Evolutionary conservation across 306 rosid genomes (phyloP).

Genomic region (Parietaria judaica): DNA sequence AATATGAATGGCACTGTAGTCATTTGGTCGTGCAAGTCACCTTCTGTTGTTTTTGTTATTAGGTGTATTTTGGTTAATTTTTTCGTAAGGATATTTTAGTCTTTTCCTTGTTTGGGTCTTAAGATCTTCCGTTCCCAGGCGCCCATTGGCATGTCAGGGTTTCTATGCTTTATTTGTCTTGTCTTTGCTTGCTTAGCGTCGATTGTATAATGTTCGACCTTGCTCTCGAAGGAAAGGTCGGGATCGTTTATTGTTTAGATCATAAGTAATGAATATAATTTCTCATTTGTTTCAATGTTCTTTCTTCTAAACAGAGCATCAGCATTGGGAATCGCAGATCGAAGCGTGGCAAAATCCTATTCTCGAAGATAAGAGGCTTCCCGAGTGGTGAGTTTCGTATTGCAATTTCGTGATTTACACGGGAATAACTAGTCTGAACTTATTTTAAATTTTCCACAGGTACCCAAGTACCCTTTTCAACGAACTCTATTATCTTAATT

Average conservation of each 20-base stretch:
- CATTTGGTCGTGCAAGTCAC: no score
- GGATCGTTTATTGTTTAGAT: no score
- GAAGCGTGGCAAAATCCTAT: constrained; percentile 94
- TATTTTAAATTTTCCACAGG: constrained; percentile 45
- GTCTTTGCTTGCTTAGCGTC: no score
- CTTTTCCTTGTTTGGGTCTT: background rate
- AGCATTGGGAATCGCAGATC: constrained; percentile 76
- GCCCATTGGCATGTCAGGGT: no score
- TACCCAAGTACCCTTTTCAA: constrained; percentile 82
- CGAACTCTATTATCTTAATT: constrained; percentile 82
- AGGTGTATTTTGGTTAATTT: no score
- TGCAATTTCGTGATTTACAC: constrained; percentile 12
- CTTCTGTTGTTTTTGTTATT: no score
- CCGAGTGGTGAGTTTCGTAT: constrained; percentile 69
- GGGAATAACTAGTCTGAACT: constrained; percentile 8
- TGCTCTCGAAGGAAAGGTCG: no score
- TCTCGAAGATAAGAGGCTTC: constrained; percentile 83
- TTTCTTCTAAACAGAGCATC: constrained; percentile 41
- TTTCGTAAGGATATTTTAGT: no score
- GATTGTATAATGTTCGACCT: no score
- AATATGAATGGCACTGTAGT: no score
- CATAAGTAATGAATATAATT: constrained; percentile 1
- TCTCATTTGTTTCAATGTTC: constrained; percentile 1
- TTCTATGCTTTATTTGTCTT: no score
- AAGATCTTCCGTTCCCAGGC: no score